Conservation (phyloP, 2,329 filamentous ascomycete species). For the Colletotrichum nymphaeae region DNA sequence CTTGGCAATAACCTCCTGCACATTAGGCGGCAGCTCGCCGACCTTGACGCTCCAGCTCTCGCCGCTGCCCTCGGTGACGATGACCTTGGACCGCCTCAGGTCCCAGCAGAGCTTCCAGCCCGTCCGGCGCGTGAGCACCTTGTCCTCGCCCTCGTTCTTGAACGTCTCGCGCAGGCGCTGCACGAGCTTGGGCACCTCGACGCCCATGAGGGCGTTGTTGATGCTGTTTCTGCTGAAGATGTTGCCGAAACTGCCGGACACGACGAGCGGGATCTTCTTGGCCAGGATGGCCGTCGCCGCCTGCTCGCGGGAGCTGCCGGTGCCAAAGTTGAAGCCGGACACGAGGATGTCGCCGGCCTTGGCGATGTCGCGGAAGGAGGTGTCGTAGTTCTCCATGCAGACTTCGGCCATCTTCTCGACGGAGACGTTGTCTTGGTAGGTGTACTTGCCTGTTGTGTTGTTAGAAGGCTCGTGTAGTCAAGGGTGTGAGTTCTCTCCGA, state of each 20-base stretch:
- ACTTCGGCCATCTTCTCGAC: conserved; percentile 86
- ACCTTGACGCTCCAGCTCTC: conserved; percentile 82
- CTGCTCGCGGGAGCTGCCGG: conserved; percentile 84
- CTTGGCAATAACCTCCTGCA: conserved; percentile 84
- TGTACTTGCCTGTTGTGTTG: conserved; percentile 69
- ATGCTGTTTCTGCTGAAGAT: conserved; percentile 85
- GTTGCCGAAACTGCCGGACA: conserved; percentile 84
- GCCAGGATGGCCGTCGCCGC: conserved; percentile 89
- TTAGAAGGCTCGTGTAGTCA: conserved; percentile 53
- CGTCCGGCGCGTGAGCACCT: conserved; percentile 75
- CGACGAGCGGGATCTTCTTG: conserved; percentile 82
- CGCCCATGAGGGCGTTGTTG: conserved; percentile 80
- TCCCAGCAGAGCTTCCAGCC: conserved; percentile 91
- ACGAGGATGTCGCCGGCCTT: conserved; percentile 84
- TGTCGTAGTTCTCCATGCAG: conserved; percentile 95
- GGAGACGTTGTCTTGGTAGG: conserved; percentile 87
- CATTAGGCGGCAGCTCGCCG: conserved; percentile 84
- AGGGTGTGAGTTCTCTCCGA: conserved; percentile 60
- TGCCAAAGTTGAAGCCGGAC: conserved; percentile 89
- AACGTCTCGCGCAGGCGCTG: conserved; percentile 74
- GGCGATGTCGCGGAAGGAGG: conserved; percentile 72
- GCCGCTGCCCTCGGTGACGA: conserved; percentile 75
- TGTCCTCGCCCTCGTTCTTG: conserved; percentile 55
- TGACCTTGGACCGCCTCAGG: conserved; percentile 76
- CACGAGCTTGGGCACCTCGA: conserved; percentile 77